A percentile compares a stretch with the other conserved stretches of the same genome.
Evolutionary conservation across 306 rosid genomes (phyloP).

Genomic region (Prunus salicina): DNA sequence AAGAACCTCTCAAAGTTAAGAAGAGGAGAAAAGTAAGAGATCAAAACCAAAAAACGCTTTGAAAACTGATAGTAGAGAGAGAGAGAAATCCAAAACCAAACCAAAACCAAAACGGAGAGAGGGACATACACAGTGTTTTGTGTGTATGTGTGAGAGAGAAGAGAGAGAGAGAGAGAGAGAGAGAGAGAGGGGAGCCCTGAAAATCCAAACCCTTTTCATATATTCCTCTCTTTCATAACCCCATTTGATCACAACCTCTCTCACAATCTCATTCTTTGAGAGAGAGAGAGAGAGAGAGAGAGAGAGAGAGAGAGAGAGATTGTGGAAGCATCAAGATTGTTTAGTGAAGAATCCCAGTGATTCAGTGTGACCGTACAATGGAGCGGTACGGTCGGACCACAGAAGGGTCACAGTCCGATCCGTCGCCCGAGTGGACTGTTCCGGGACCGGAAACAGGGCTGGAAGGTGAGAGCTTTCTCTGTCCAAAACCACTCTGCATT

Average conservation of each 20-base stretch:
- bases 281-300: neutral
- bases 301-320: neutral
- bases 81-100: constrained; percentile 35
- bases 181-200: constrained; percentile 31
- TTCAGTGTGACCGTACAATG: constrained; percentile 67
- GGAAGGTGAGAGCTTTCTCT: constrained; percentile 46
- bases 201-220: constrained; percentile 39
- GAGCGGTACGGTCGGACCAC: constrained; percentile 73
- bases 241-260: constrained; percentile 62
- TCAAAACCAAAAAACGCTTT: constrained; percentile 30
- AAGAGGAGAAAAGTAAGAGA: constrained; percentile 19
- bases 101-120: constrained; percentile 28
- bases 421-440: constrained; percentile 73
- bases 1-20: constrained; percentile 6
- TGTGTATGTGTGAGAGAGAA: constrained; percentile 4
- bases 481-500: constrained; percentile 35
- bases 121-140: constrained; percentile 19
- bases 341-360: constrained; percentile 21
- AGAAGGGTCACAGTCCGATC: constrained; percentile 84
- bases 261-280: constrained; percentile 28
- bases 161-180: constrained; percentile 26
- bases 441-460: constrained; percentile 46
- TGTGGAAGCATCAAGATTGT: constrained; percentile 8
- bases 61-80: constrained; percentile 37
- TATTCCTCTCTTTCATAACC: constrained; percentile 18